Evolutionary conservation across 169 alveolate genomes (phyloP).

Genomic region (Theileria sp.): DNA sequence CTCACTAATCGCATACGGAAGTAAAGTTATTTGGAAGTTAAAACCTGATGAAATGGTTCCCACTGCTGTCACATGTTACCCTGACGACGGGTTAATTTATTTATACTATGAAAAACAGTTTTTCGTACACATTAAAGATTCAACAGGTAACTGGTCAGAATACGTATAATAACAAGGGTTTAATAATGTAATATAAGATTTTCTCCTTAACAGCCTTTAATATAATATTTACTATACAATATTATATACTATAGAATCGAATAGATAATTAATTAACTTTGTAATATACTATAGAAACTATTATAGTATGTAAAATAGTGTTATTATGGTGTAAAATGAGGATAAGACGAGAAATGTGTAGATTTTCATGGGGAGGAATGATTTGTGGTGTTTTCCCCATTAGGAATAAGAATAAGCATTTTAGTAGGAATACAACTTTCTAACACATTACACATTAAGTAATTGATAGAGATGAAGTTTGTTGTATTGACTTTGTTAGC

Average conservation of each 20-base stretch:
- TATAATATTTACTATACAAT: no score
- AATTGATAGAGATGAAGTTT: not conserved
- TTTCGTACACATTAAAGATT: not conserved
- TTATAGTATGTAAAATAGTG: no score
- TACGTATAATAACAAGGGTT: no score
- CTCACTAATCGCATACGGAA: not conserved
- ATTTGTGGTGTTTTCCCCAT: no score
- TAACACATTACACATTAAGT: not conserved
- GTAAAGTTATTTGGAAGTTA: not conserved
- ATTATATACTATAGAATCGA: no score
- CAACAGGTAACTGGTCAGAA: not conserved
- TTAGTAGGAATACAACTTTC: not conserved
- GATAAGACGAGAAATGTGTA: no score
- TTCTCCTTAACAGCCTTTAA: no score
- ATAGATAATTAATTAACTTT: no score
- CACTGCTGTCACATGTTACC: not conserved
- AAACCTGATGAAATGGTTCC: not conserved
- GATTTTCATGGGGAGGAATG: no score
- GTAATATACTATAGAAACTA: no score
- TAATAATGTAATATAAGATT: no score
- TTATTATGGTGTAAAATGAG: no score
- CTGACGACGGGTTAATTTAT: not conserved
- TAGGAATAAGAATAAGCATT: not conserved
- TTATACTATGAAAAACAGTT: not conserved
- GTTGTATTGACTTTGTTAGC: not conserved